Evolutionary conservation across 2,329 filamentous ascomycete genomes (phyloP).

Genomic region (Coleophoma crateriformis): DNA sequence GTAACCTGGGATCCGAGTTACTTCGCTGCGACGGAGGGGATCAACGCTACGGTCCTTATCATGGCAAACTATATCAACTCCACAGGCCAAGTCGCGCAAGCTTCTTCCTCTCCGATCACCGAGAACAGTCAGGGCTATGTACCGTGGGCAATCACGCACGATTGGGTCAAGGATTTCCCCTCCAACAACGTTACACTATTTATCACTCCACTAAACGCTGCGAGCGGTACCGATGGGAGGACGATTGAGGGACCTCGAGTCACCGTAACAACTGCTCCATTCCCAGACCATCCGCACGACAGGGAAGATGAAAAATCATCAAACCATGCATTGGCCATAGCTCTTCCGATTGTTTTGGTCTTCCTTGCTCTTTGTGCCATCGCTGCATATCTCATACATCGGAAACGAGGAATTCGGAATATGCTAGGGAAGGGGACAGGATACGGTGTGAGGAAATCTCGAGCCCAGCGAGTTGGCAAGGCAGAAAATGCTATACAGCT

Average conservation of each 20-base stretch:
- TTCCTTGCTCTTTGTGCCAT: constrained; percentile 13
- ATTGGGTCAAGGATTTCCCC: constrained; percentile 13
- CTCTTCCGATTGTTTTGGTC: constrained; percentile 19
- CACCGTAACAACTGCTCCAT: constrained; percentile 14
- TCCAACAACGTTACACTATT: constrained; percentile 22
- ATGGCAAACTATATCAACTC: constrained; percentile 23
- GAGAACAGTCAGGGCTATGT: constrained; percentile 15
- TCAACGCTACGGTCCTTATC: constrained; percentile 18
- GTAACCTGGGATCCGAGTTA: constrained; percentile 24
- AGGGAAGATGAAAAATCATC: constrained; percentile 10
- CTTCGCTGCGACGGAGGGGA: constrained; percentile 8
- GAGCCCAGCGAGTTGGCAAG: constrained; percentile 19
- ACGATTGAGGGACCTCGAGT: constrained; percentile 17
- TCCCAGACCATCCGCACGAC: constrained; percentile 13
- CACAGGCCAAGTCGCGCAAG: constrained; percentile 17
- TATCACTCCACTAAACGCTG: constrained; percentile 14
- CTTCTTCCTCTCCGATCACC: constrained; percentile 18
- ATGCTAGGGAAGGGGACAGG: constrained; percentile 22
- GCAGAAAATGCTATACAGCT: constrained; percentile 17
- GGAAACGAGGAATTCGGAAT: constrained; percentile 23
- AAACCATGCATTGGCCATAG: constrained; percentile 22
- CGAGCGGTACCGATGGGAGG: constrained; percentile 3
- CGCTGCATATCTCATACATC: constrained; percentile 18
- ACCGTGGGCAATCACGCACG: constrained; percentile 18
- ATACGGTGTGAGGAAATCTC: constrained; percentile 22